Evolutionary conservation across 768 basidiomycete species (phyloP).

Genomic region (Pleurotus sapidus): DNA sequence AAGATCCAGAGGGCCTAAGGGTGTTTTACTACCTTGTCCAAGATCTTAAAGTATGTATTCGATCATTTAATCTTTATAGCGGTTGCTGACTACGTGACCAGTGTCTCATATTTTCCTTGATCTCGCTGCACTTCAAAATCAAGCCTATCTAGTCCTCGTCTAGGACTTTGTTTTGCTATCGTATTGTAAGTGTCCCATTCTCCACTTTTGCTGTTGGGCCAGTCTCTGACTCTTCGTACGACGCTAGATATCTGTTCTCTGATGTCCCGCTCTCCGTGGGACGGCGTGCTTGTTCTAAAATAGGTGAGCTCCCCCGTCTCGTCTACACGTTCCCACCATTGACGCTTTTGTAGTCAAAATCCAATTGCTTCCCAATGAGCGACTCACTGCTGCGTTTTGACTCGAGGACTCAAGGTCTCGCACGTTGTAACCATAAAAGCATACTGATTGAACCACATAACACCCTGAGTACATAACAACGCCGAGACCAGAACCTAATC

Average conservation of each 20-base stretch:
- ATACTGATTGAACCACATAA: too few relatives aligned
- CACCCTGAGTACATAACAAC: too few relatives aligned
- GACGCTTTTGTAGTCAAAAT: not conserved
- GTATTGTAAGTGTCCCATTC: too few relatives aligned
- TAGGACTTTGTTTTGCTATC: too few relatives aligned
- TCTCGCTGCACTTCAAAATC: conserved; percentile 99
- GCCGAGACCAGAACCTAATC: not conserved
- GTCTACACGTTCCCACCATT: too few relatives aligned
- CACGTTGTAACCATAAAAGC: too few relatives aligned
- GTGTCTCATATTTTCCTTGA: conserved; percentile 98
- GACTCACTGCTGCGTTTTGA: too few relatives aligned
- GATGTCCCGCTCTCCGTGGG: conserved; percentile 28
- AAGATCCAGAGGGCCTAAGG: conserved; percentile 95
- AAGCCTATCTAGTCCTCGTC: conserved; percentile 76
- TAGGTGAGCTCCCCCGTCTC: conserved; percentile 21
- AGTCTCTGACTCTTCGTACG: too few relatives aligned
- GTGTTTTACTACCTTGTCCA: conserved; percentile 99
- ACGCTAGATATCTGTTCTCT: conserved; percentile 12
- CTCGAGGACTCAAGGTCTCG: too few relatives aligned
- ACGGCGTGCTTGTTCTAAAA: conserved; percentile 36
- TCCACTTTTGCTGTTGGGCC: not conserved
- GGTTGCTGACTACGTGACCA: conserved; percentile 26
- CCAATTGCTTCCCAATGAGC: not conserved
- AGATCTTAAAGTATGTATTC: conserved; percentile 77
- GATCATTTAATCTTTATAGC: not conserved